Evolutionary conservation across 441 rosid species (phyloP).

Genomic region (Pelargonium australe): DNA sequence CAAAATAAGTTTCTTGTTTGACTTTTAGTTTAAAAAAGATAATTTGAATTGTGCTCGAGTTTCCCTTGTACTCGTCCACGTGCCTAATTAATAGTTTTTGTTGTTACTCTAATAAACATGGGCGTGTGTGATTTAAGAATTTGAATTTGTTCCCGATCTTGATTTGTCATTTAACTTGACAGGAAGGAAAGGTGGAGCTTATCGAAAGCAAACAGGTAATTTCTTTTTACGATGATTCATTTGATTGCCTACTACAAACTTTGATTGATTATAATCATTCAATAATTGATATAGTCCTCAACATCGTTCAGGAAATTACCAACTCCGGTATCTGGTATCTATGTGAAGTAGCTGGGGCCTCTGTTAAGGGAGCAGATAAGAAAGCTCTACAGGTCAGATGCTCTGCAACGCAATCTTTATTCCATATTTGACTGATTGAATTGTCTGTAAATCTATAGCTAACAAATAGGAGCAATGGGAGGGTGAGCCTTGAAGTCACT

Average conservation of each 20-base stretch:
- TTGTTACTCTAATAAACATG: too few species aligned
- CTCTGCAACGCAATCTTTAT: conserved; percentile 3
- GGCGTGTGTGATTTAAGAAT: too few species aligned
- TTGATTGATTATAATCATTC: conserved; percentile 6
- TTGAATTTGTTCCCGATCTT: not conserved
- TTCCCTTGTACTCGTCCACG: too few species aligned
- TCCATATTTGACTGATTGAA: not conserved
- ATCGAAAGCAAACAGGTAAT: conserved; percentile 71
- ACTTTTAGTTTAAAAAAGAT: not conserved
- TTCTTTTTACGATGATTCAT: conserved; percentile 9
- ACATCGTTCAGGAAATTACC: conserved; percentile 49
- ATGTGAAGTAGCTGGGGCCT: conserved; percentile 56
- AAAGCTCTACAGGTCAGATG: conserved; percentile 45
- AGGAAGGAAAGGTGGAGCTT: conserved; percentile 79
- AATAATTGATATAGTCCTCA: conserved; percentile 10
- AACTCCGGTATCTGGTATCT: conserved; percentile 73
- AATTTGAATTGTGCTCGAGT: too few species aligned
- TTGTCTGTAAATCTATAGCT: too few species aligned
- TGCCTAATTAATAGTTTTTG: too few species aligned
- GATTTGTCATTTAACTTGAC: conserved; percentile 26
- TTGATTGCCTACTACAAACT: conserved; percentile 11
- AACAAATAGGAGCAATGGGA: too few species aligned
- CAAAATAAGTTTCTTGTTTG: not conserved
- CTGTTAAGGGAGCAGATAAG: conserved; percentile 38
- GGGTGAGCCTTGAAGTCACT: too few species aligned